These are phyloP conservation scores for Amauroascus verrucosus DNA, from an alignment of 2,329 filamentous ascomycete genomes.

Conservation along the genomic window DNA sequence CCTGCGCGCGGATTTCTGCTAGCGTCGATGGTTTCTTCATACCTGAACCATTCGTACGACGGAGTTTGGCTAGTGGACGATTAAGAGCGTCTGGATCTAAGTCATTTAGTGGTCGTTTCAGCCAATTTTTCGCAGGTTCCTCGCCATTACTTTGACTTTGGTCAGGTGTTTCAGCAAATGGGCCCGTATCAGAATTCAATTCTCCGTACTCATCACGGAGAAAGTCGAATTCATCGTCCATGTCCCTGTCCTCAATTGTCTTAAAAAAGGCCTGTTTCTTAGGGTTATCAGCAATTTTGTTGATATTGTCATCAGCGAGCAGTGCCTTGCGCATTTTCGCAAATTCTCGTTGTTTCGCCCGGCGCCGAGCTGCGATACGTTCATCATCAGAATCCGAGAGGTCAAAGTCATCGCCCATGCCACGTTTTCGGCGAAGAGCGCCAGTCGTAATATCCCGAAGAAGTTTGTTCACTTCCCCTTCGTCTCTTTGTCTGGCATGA, in stretches of 20 bases:
- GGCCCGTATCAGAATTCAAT: conserved; percentile 10
- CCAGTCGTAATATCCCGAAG: conserved; percentile 90
- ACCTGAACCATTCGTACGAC: conserved; percentile 48
- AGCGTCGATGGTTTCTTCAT: conserved; percentile 61
- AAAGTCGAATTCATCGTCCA: conserved; percentile 61
- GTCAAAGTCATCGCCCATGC: conserved; percentile 63
- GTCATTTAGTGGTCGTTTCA: conserved; percentile 29
- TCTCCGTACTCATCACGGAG: conserved; percentile 41
- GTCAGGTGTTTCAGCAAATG: conserved; percentile 15
- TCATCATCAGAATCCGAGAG: conserved; percentile 88
- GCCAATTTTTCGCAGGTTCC: conserved; percentile 15
- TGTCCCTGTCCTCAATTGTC: conserved; percentile 74
- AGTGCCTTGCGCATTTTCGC: conserved; percentile 84
- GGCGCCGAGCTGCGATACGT: conserved; percentile 57
- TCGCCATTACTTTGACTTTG: conserved; percentile 3
- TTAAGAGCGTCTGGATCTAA: conserved; percentile 36
- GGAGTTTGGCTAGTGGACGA: conserved; percentile 50
- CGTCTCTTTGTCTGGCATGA: conserved; percentile 67
- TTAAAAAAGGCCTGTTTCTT: conserved; percentile 84
- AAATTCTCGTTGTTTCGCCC: conserved; percentile 78
- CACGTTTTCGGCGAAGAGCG: conserved; percentile 69
- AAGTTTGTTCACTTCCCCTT: conserved; percentile 80
- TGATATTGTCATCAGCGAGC: conserved; percentile 77
- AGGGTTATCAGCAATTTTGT: conserved; percentile 78
- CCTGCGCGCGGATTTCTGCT: conserved; percentile 69